Evolutionary conservation across 345 rosid genomes (phyloP).

Genomic region (Citrus medica): DNA sequence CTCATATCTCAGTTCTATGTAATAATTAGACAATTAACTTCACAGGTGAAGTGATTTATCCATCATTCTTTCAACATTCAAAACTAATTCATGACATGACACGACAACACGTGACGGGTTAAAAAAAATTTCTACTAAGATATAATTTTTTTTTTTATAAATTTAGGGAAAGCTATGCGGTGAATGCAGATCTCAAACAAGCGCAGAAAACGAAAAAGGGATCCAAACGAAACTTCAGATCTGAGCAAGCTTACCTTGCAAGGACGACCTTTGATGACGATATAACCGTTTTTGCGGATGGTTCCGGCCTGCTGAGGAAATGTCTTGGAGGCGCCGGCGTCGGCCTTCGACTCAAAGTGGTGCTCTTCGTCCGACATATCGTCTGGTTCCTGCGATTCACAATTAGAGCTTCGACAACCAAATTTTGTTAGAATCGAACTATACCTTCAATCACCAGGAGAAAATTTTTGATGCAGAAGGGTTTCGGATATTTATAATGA

Average conservation of each 20-base stretch:
- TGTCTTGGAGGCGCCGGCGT: constrained; percentile 73
- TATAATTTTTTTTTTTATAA: no score
- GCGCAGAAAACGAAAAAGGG: neutral
- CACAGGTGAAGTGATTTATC: no score
- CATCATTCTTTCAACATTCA: no score
- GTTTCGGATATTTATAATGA: constrained; percentile 1
- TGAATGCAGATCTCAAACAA: neutral
- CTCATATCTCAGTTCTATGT: neutral
- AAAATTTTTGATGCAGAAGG: neutral
- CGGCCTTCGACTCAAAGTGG: constrained; percentile 64
- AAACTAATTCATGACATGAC: no score
- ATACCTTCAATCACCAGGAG: no score
- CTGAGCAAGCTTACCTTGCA: constrained; percentile 40
- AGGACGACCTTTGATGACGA: constrained; percentile 61
- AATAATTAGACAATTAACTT: no score
- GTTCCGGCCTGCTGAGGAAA: constrained; percentile 71
- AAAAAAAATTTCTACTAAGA: no score
- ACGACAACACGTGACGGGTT: no score
- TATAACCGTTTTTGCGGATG: constrained; percentile 60
- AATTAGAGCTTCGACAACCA: neutral
- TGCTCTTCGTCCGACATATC: constrained; percentile 72
- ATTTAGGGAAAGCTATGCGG: neutral
- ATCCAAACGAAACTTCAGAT: neutral
- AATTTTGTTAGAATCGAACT: no score
- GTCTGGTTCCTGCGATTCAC: neutral